Base-by-base conservation (phyloP, 202 grass and related monocot genomes). In the Bolboschoenoplectus hybrid region DNA sequence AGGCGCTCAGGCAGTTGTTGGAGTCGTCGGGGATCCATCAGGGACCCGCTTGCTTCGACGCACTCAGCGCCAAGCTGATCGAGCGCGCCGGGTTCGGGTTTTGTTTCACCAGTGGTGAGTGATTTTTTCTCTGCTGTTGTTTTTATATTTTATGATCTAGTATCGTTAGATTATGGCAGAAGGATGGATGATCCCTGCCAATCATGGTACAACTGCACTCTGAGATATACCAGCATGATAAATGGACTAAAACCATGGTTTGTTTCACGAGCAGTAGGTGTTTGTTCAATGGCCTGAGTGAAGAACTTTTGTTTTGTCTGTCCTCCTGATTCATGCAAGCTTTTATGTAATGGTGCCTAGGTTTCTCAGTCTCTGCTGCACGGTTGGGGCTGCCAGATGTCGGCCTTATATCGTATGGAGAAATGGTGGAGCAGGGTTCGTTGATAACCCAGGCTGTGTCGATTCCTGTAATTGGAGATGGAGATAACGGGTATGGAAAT, bases 41-140 rank as follows among this genome's bases (percentile, higher is more conserved):
- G 91, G 93, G 93, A 12, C 93, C 96, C 34, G 91, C 93, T 46
- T 98, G 96, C 90, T 98, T 95, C 63, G 96, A 98, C 51, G 96
- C 93, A 44, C 90, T 98, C 26, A 95, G 95, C 53, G 95, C 90
- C 6, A 92, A 88, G 73, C 91, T 95, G 41, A 84, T 98, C 49
- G 79, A 90, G 67, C 85, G 82, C 56, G 93, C 91, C 1, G 93
- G 96, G 14, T 95, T 98, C 87, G 19, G 17, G 56, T 86, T 88
- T 84, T 94, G 93, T 85, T 98, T 95, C 86, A 94, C 87, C 62
- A 95, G 93, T 82, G 96, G 96, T 94, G 77, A 35, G 87, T 90
- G 87, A 70, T 92, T 85, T 84, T 3, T 35, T 85, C 80, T 53
- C 84, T 83, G 66, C 50, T 19, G 74, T 82, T 69, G 0, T 49